Percentiles rank a stretch among this genome's conserved stretches.
phyloP scores from a whole-genome alignment of 2,329 filamentous ascomycete species.

The Stachybotrys chartarum region DNA sequence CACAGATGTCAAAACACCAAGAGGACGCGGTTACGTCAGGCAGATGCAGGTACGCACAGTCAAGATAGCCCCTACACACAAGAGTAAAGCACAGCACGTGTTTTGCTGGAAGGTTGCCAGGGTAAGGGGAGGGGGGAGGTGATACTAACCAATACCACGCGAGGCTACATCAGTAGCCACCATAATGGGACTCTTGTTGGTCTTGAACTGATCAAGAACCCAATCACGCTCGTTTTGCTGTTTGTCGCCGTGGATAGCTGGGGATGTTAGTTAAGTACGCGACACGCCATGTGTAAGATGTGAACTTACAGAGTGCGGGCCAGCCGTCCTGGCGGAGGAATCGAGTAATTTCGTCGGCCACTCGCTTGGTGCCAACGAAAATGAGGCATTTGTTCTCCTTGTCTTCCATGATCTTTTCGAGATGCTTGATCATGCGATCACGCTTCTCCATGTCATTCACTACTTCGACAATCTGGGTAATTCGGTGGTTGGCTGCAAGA shows the following conservation, averaged over 20 bases:
- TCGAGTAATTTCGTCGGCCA: slow-evolving; percentile 94
- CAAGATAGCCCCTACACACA: slow-evolving; percentile 79
- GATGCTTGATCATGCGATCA: slow-evolving; percentile 92
- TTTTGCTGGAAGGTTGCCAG: slow-evolving; percentile 52
- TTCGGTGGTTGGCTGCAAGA: slow-evolving; percentile 92
- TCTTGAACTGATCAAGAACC: slow-evolving; percentile 99
- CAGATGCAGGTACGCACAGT: slow-evolving; percentile 88
- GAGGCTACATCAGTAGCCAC: slow-evolving; percentile 99
- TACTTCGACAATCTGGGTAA: slow-evolving; percentile 96
- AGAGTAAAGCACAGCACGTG: slow-evolving; percentile 78
- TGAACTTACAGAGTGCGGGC: slow-evolving; percentile 81
- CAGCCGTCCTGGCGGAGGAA: slow-evolving; percentile 97
- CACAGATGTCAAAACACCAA: slow-evolving; percentile 70
- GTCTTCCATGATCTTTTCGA: slow-evolving; percentile 97
- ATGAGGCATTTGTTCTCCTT: slow-evolving; percentile 93
- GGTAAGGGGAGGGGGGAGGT: slow-evolving; percentile 34
- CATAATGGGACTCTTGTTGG: slow-evolving; percentile 99
- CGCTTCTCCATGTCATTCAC: slow-evolving; percentile 96
- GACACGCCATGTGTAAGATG: slow-evolving; percentile 21
- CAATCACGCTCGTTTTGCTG: slow-evolving; percentile 99
- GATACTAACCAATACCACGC: slow-evolving; percentile 99
- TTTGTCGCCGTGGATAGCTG: slow-evolving; percentile 97
- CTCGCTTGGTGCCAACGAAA: slow-evolving; percentile 89
- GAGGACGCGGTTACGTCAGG: slow-evolving; percentile 79
- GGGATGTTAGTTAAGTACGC: slow-evolving; percentile 25